Evolutionary conservation across 2,329 filamentous ascomycete species (phyloP), one percentile per base, ranked within the genome.

Genomic region (Orbilia brochopaga): DNA sequence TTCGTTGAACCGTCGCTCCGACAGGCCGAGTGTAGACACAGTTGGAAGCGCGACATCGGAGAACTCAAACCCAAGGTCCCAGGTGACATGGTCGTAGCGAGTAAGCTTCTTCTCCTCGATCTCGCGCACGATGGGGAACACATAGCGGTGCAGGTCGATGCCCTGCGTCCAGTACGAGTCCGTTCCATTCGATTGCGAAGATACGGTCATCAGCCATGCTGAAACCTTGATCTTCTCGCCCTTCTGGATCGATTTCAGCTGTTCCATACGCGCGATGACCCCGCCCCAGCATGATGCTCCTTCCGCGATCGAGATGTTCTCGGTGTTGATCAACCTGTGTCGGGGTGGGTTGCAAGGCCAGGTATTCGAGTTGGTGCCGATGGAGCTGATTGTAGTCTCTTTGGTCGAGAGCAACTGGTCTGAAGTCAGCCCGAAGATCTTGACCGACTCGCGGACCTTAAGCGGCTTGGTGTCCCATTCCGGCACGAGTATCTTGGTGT

Each of bases 151-250:
- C 30, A 77, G 72, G 51, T 76, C 74, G 51, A 76, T 65, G 57
- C 76, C 76, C n/a, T 77, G 76, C n/a, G 75, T 76, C 76, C 76
- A 77, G 59, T 73, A 76, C 27, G 74, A 74, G 64, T 77, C 75
- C 48, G 76, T 75, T 24, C 76, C 75, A 24, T 51, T 74, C 67
- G 75, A 69, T 74, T 77, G 76, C 1, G 75, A 76, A 5, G 74
- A 75, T 51, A 77, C 75, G 2, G 75, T 75, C 76, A 77, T 77
- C 30, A 75, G 70, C 57, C 76, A 77, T 2, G 75, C 76, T 2
- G 76, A 73, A n/a, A 77, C 75, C 44, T 74, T 75, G 44, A 75
- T 73, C 42, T 70, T 62, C 24, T 67, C 73, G 40, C 73, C 74
- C 51, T 69, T 60, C 17, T 74, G 64, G 19, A 74, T 72, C 5